These are phyloP conservation scores for Zea mays DNA, from an alignment of 176 grass and related monocot species.

Conservation along the genomic window Zm-B73-REFERENCE-NAM-5.0 NC_050098.1:222773001-222773500, in stretches of 20 bases:
- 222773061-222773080: conserved; percentile 95
- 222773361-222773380: background rate
- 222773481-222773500: too few species aligned
- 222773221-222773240: conserved; percentile 57
- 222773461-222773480: too few species aligned
- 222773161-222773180: background rate
- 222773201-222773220: conserved; percentile 87
- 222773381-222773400: too few species aligned
- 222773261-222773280: conserved; percentile 45
- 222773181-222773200: conserved; percentile 73
- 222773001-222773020: conserved; percentile 96
- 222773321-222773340: background rate
- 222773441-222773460: too few species aligned
- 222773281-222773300: conserved; percentile 41
- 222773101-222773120: conserved; percentile 37
- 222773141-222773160: conserved; percentile 1
- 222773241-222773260: conserved; percentile 59
- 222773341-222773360: conserved; percentile 22
- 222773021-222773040: conserved; percentile 76
- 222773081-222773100: conserved; percentile 98
- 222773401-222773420: too few species aligned
- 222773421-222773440: too few species aligned
- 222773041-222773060: conserved; percentile 79
- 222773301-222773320: conserved; percentile 28
- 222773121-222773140: conserved; percentile 40